Evolutionary conservation across 2,329 filamentous ascomycete genomes (phyloP), one percentile per base, ranked within the genome.

Genomic region (Ilyonectria destructans): DNA sequence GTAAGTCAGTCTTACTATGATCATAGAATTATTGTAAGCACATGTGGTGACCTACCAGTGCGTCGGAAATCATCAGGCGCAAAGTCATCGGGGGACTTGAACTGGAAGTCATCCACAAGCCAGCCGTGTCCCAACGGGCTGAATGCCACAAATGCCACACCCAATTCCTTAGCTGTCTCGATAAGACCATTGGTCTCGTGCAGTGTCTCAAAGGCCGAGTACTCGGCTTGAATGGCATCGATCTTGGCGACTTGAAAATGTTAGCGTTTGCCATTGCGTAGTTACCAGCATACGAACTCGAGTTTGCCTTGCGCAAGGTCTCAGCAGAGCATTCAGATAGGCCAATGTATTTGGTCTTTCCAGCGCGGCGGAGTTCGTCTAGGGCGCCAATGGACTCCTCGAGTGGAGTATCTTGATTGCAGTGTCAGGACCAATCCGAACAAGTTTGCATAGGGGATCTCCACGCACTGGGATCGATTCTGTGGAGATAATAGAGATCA

Each of bases 301-400:
- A 81, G 62, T 83, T 82, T 1, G 83, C 84, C 63, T 83, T 84
- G 26, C 82, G 82, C 8, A 86, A 70, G 0, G 84, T 86, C 2
- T 74, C 74, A 0, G 83, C 83, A 2, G 84, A 85, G 68, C 83
- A 85, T 62, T 86, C 84, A 0, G 83, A 85, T 0, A 86, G 77
- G 13, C 83, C 84, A 58, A 86, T 85, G 59, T 84, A 85, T 72
- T 85, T 85, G 17, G 83, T 85, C 74, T 85, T 85, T 6, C 84
- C 83, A 0, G 80, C 79, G 61, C 80, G 81, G 45, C 84, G 82
- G 58, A 87, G 79, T 57, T 82, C 80, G 63, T 86, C 84, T 0
- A 87, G 80, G 1, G 84, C 83, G 0, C 80, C 67, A 37, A 87
- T 86, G 0, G 85, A 86, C 51, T 86, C 83, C 58, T 85, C 82